phyloP scores from a whole-genome alignment of 768 basidiomycete genomes.

The Mycena maculata region DNA sequence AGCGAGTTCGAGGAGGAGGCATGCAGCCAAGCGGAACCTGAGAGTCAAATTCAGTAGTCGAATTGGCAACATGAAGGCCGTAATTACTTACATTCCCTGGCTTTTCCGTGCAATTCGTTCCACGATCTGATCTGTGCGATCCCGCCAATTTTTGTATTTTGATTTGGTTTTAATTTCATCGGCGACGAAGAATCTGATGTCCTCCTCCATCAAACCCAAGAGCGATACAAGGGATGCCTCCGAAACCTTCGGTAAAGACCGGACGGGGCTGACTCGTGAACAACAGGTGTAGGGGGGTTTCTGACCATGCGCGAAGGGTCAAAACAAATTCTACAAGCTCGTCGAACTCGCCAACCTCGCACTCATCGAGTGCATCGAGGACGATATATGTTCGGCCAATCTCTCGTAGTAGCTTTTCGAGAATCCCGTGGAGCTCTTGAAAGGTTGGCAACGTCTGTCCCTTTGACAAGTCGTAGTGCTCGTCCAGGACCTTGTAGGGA shows the following conservation, averaged over 20 bases:
- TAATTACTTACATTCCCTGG: background rate
- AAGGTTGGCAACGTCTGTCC: conserved; percentile 11
- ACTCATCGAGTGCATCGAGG: too few relatives aligned
- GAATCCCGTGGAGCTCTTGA: background rate
- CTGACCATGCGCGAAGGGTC: background rate
- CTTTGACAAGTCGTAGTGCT: background rate
- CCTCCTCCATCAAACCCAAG: background rate
- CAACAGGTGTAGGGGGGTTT: conserved; percentile 1
- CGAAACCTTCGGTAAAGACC: background rate
- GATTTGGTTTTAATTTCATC: background rate
- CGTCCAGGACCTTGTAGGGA: too few relatives aligned
- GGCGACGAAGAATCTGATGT: background rate
- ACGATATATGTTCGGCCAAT: background rate
- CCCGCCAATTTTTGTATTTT: background rate
- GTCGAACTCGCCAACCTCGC: background rate
- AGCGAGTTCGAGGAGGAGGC: too few relatives aligned
- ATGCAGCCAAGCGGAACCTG: too few relatives aligned
- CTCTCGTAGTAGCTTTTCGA: background rate
- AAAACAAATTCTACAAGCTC: conserved; percentile 3
- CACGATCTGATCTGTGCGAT: background rate
- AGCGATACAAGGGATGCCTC: background rate
- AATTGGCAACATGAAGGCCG: background rate
- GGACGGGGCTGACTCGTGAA: conserved; percentile 14
- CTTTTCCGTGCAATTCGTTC: background rate
- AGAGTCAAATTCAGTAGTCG: too few relatives aligned